Base-by-base conservation (phyloP, 148 eudicot species). In the Pharnaceum exiguum region DNA sequence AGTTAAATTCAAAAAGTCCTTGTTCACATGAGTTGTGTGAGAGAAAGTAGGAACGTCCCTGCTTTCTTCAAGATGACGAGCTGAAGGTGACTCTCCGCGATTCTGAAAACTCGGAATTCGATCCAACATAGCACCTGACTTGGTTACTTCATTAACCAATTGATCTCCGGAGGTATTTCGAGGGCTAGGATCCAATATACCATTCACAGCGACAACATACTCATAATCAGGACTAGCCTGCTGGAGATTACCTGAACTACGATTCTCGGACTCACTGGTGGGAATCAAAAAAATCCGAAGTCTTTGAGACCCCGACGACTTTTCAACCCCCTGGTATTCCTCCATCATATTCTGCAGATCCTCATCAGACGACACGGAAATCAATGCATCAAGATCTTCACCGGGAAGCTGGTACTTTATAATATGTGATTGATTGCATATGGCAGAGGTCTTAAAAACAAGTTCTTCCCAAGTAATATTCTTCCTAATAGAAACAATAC, bases 301-400 rank as follows among this genome's bases (percentile, higher is more conserved):
- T 57, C 97, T 71, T 75, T 81, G 93, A 42, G 87, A 82, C 48
- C 83, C 86, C 13, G 69, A 82, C 7, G 61, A 74, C 59, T 51
- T 76, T 66, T 82, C 90, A 57, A 79, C 54, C 24, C 87, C 89
- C 44, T 76, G 63, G 60, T 82, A 91, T 68, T 91, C 97, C 62
- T 91, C 96, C 71, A 91, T 69, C 97, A 87, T 87, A 62, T 87
- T 91, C 55, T 87, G 96, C 37, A 91, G 77, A 81, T 91, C 97
- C 73, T 91, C 97, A 56, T 87, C 77, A 59, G 82, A 91, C 60
- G 94, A 85, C 27, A 91, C 84, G 9, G 97, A 91, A 60, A 91
- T 83, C 55, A 91, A 94, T 58, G 97, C 80, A 85, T 91, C 96
- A 57, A 91, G 86, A 77, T 91, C 96, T 77, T 91, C 97, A 52